These are phyloP conservation scores for Colletotrichum sublineola DNA, from an alignment of 2,329 filamentous ascomycete genomes.

Conservation along the genomic window DNA sequence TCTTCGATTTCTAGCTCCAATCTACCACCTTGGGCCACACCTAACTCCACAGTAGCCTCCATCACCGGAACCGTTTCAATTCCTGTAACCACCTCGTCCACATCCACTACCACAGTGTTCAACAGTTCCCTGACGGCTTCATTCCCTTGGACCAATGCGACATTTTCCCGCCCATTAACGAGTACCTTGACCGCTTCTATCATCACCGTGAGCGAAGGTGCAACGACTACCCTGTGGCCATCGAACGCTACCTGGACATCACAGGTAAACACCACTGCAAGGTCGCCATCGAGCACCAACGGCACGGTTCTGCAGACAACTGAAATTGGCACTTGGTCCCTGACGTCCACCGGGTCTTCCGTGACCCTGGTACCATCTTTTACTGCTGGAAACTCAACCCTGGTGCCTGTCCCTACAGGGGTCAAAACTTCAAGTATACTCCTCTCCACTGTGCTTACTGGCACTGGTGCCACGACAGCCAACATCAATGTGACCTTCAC, in stretches of 20 bases:
- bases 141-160: constrained; percentile 24
- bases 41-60: constrained; percentile 24
- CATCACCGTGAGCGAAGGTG: background rate
- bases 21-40: constrained; percentile 14
- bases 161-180: background rate
- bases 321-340: background rate
- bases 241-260: constrained; percentile 6
- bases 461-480: background rate
- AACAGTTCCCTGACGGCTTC: background rate
- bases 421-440: background rate
- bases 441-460: constrained; percentile 2
- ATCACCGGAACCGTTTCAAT: constrained; percentile 28
- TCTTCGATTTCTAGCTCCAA: background rate
- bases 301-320: constrained; percentile 14
- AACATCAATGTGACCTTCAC: background rate
- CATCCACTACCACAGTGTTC: background rate
- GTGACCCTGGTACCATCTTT: background rate
- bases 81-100: constrained; percentile 6
- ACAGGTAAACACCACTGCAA: background rate
- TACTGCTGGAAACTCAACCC: constrained; percentile 6
- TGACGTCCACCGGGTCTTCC: background rate
- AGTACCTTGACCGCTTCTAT: background rate
- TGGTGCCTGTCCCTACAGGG: constrained; percentile 1
- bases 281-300: background rate
- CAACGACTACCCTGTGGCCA: constrained; percentile 9